Conservation (phyloP, 768 basidiomycete species). For the Butyriboletus loyo region DNA sequence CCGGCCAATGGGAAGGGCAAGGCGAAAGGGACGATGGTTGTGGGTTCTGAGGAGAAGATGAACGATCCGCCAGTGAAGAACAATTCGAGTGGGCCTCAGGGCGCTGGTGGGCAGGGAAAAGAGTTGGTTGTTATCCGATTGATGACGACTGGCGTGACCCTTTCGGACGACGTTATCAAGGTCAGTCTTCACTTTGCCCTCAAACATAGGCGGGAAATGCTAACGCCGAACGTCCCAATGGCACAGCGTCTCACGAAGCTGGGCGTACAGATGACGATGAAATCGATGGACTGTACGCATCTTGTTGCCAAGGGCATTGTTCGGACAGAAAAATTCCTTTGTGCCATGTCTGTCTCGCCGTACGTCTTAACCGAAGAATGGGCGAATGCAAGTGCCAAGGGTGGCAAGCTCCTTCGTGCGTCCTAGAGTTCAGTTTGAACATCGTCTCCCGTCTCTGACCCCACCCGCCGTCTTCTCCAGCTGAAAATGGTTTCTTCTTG, state of each 20-base stretch:
- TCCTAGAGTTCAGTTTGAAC: constrained; percentile 7
- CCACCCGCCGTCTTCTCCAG: constrained; percentile 35
- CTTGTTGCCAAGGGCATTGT: constrained; percentile 66
- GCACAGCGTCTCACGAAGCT: constrained; percentile 57
- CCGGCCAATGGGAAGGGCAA: constrained; percentile 6
- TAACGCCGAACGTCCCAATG: neutral
- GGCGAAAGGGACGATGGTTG: neutral
- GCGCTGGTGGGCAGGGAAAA: constrained; percentile 1
- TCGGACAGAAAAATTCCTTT: constrained; percentile 86
- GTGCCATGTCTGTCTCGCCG: constrained; percentile 63
- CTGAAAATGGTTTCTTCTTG: constrained; percentile 58
- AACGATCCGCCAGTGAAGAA: neutral
- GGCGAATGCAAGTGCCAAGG: constrained; percentile 58
- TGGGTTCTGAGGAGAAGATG: constrained; percentile 5
- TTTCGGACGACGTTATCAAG: constrained; percentile 58
- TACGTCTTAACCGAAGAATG: constrained; percentile 65
- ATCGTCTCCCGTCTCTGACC: neutral
- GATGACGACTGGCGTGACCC: constrained; percentile 64
- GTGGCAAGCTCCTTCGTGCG: constrained; percentile 63
- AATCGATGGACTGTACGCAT: constrained; percentile 73
- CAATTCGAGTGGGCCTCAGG: neutral
- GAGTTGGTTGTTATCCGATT: constrained; percentile 37
- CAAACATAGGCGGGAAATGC: neutral
- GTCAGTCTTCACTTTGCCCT: constrained; percentile 32
- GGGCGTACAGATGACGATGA: constrained; percentile 62